A percentile compares a stretch with the other conserved stretches of the same genome.
Evolutionary conservation across 805 yeast species (phyloP).

Genomic region (Yarrowia divulgata): DNA sequence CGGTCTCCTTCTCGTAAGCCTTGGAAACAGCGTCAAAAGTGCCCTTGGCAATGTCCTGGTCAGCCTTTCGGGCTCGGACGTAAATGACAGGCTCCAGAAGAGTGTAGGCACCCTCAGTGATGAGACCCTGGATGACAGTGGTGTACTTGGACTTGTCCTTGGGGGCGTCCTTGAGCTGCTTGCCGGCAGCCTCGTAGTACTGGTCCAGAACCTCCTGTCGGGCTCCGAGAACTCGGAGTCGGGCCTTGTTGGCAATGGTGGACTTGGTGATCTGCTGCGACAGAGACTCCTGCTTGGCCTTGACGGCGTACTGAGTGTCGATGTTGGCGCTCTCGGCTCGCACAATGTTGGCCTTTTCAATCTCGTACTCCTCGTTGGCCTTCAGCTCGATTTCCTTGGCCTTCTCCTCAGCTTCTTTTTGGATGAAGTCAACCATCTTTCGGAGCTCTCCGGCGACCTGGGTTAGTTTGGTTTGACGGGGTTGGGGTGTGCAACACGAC

Average conservation of each 20-base stretch:
- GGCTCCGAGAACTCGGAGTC: conserved; percentile 86
- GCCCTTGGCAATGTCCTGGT: conserved; percentile 62
- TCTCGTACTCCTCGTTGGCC: conserved; percentile 98
- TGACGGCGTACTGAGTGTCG: conserved; percentile 78
- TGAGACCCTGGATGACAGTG: conserved; percentile 73
- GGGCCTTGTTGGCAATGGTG: conserved; percentile 92
- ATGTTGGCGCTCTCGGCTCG: conserved; percentile 90
- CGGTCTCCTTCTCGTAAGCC: conserved; percentile 68
- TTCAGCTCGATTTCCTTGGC: conserved; percentile 94
- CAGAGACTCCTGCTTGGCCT: conserved; percentile 87
- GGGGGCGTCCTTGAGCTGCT: conserved; percentile 65
- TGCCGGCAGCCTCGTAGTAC: conserved; percentile 74
- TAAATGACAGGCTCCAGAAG: conserved; percentile 74
- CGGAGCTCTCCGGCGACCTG: conserved; percentile 95
- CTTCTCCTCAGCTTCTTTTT: conserved; percentile 98
- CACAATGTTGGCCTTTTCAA: conserved; percentile 94
- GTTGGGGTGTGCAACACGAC: too few species aligned
- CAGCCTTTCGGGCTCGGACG: conserved; percentile 72
- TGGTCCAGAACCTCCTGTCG: conserved; percentile 80
- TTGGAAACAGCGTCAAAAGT: conserved; percentile 68
- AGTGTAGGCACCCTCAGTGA: conserved; percentile 71
- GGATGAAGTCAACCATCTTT: conserved; percentile 98
- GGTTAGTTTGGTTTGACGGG: conserved; percentile 15
- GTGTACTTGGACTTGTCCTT: conserved; percentile 66
- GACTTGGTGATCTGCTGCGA: conserved; percentile 96